Percentiles rank a stretch among this genome's conserved stretches.
Evolutionary conservation across 208 protist genomes (phyloP).

Genomic region (Trypanosoma theileri): DNA sequence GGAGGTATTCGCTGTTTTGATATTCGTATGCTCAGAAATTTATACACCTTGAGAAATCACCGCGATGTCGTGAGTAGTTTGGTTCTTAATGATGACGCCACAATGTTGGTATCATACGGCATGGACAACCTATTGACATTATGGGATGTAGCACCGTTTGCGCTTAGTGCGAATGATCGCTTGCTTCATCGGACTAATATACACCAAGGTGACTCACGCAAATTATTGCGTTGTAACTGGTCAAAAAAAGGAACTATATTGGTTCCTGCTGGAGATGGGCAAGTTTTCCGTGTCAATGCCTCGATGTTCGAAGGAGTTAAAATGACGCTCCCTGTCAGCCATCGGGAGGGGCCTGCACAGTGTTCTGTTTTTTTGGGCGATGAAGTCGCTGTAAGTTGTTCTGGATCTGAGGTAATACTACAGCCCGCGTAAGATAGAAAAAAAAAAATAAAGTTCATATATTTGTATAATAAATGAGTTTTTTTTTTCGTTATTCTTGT

Average conservation of each 20-base stretch:
- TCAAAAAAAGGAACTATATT: constrained; percentile 12
- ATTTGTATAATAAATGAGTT: not conserved
- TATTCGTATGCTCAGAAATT: constrained; percentile 32
- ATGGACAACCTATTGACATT: constrained; percentile 45
- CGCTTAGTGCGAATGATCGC: constrained; percentile 49
- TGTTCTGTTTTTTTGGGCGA: constrained; percentile 39
- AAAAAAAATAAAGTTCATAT: not conserved
- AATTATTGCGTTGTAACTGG: constrained; percentile 52
- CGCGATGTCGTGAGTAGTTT: constrained; percentile 36
- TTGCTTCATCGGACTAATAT: constrained; percentile 38
- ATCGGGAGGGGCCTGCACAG: constrained; percentile 24
- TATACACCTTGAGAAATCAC: constrained; percentile 38
- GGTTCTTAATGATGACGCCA: constrained; percentile 25
- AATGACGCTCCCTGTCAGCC: constrained; percentile 12
- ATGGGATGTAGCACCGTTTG: constrained; percentile 76
- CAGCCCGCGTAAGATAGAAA: constrained; percentile 13
- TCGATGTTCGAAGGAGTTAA: constrained; percentile 4
- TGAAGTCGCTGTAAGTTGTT: constrained; percentile 35
- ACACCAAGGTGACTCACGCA: constrained; percentile 32
- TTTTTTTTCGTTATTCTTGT: constrained; percentile 6
- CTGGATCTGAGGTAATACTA: constrained; percentile 34
- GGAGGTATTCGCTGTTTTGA: constrained; percentile 73
- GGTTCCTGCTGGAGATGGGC: constrained; percentile 23
- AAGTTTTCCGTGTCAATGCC: constrained; percentile 14
- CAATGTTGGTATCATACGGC: constrained; percentile 53